Evolutionary conservation across 495 filamentous ascomycete species (phyloP).

Genomic region (Penicillium roqueforti): DNA sequence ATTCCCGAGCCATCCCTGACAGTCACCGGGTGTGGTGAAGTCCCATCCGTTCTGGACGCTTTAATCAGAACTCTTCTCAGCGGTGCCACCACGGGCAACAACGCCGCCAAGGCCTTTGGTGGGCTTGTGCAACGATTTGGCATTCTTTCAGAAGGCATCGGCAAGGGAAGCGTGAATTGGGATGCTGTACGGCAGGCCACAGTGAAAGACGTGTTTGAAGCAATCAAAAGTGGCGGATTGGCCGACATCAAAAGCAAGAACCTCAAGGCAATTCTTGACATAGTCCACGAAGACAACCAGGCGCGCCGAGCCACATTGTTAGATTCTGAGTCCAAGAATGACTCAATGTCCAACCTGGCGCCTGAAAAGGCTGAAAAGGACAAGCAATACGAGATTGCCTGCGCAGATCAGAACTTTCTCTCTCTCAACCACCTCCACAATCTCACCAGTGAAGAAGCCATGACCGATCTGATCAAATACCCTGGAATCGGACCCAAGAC

Average conservation of each 20-base stretch:
- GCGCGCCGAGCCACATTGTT: conserved; percentile 38
- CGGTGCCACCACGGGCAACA: conserved; percentile 64
- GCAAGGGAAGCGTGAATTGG: conserved; percentile 82
- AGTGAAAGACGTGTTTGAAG: conserved; percentile 59
- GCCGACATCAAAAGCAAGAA: conserved; percentile 64
- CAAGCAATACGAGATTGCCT: conserved; percentile 51
- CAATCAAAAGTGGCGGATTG: conserved; percentile 71
- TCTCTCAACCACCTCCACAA: conserved; percentile 75
- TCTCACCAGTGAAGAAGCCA: conserved; percentile 62
- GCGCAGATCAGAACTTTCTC: conserved; percentile 53
- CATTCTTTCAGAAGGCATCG: conserved; percentile 53
- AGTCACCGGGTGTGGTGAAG: conserved; percentile 87
- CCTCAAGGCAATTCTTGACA: conserved; percentile 78
- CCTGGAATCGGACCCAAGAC: conserved; percentile 92
- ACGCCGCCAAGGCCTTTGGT: conserved; percentile 65
- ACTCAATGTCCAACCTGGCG: background rate
- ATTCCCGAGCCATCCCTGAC: conserved; percentile 75
- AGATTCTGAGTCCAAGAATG: conserved; percentile 4
- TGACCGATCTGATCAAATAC: conserved; percentile 68
- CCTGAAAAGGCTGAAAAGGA: conserved; percentile 24
- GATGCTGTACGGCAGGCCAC: conserved; percentile 66
- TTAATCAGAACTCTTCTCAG: conserved; percentile 78
- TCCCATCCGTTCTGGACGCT: conserved; percentile 86
- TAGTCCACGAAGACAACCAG: conserved; percentile 68
- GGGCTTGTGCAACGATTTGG: conserved; percentile 71